Base-by-base conservation (phyloP, 2,329 filamentous ascomycete species). In the Ambrosiella cleistominuta region DNA sequence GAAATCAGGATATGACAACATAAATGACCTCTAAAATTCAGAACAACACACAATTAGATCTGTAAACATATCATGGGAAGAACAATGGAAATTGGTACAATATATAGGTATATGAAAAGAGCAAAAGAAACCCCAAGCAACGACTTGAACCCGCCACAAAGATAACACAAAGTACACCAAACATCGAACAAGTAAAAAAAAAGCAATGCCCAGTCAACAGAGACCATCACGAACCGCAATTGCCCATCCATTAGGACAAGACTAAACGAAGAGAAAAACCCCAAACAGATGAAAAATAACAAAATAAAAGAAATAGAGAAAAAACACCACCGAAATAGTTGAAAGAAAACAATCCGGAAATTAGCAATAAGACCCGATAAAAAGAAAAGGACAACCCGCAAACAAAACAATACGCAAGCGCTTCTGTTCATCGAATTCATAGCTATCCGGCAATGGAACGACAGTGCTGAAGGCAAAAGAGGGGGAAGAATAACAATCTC, bases 381-480 rank as follows among this genome's bases (percentile, higher is more conserved):
- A 49, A 50, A 44, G 51, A 47, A 57, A 49, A 56, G 36, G 36
- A 38, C 50, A 49, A 36, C 19, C 6, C 55, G 19, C 37, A 60
- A 36, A 57, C 12, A 45, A 36, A 42, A 37, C 15, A 56, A 36
- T 27, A 57, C 56, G 40, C 40, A 42, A 58, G 56, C 56, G 27
- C 47, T 57, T 39, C 45, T 58, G 56, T 58, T 58, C 56, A 58
- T 58, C 12, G 50, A 47, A 58, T 27, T 40, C 50, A 52, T 58
- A 42, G 49, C 56, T 54, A 19, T 35, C 36, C 13, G 36, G 36
- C 13, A 40, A 19, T 52, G 27, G 27, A 47, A 53, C 11, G 27
- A 56, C n/a, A 36, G 36, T n/a, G 1, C 2, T 36, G 51, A 19
- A 27, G 27, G 27, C 27, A 27, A 27, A 27, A 27, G 27, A 3